Base-by-base conservation (phyloP, 805 yeast species). In the Starmera dryadoides region DNA sequence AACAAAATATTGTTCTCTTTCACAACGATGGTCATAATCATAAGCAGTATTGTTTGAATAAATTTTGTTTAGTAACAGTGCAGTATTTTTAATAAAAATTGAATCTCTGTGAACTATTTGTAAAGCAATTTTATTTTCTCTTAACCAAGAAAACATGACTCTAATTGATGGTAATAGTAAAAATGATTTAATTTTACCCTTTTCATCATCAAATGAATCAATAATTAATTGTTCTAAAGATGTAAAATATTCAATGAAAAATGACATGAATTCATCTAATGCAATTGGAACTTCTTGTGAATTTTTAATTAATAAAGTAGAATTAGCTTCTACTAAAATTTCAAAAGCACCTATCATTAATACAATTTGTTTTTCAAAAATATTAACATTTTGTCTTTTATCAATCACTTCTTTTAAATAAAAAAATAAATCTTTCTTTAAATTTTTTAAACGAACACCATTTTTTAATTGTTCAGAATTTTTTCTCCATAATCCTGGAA, bases 71-170 rank as follows among this genome's bases (percentile, higher is more conserved):
- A 56, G 34, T 12, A 67, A 30, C 6, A 42, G 45, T 5, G 63
- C 58, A 32, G 64, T 41, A 6, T 55, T 48, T 30, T 50, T 49
- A 26, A 59, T 48, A 43, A 67, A 66, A 6, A 50, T 46, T 36
- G 47, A 45, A 35, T 63, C 44, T 38, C 60, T 51, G 39, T 50
- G 66, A 1, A 64, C 49, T 40, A 51, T 61, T 36, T 55, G 64
- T 17, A 63, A 49, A 35, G 71, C 72, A 30, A 62, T 46, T 42
- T 68, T 69, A 40, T 75, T 67, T 33, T 71, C 70, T 44, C 69
- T 73, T 20, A 80, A 50, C 86, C 86, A 81, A 40, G 73, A 70
- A 19, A 75, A 62, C 33, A 74, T 53, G 9, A 81, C 58, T 48
- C 89, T 64, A 0, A 76, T 34, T 35, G 60, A 54, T 37, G 64